Evolutionary conservation across 2,329 filamentous ascomycete species (phyloP).

Genomic region (Hypoxylon sp.): DNA sequence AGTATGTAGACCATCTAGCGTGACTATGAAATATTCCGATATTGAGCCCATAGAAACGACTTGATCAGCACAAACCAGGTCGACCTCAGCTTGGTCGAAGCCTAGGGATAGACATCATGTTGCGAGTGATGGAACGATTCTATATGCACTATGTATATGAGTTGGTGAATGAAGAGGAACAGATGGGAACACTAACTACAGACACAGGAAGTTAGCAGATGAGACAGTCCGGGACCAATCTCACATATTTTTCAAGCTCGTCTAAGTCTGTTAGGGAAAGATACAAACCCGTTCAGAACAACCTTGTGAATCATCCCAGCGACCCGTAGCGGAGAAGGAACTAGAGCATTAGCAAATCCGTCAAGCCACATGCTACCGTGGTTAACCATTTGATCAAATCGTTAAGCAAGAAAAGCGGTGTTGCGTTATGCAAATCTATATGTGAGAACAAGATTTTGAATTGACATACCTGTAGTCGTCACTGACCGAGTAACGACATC

Average conservation of each 20-base stretch:
- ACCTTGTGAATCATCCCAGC: background rate
- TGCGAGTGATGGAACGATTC: conserved; percentile 12
- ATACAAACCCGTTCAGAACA: conserved; percentile 1
- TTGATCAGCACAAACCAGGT: background rate
- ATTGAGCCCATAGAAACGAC: conserved; percentile 5
- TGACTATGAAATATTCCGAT: conserved; percentile 3
- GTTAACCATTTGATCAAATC: conserved; percentile 16
- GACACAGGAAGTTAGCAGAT: background rate
- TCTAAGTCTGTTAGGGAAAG: background rate
- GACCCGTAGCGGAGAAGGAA: background rate
- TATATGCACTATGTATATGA: background rate
- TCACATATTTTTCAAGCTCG: conserved; percentile 1
- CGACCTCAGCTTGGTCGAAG: conserved; percentile 1
- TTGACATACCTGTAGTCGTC: conserved; percentile 5
- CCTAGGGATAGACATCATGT: background rate
- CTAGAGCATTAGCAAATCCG: conserved; percentile 11
- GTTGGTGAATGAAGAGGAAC: conserved; percentile 5
- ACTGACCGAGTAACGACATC: conserved; percentile 4
- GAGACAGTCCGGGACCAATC: background rate
- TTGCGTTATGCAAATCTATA: conserved; percentile 7
- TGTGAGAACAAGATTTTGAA: background rate
- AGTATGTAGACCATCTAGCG: background rate
- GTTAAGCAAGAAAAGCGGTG: background rate
- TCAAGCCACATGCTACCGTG: conserved; percentile 24
- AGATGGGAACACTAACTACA: background rate